A percentile compares a stretch with the other conserved stretches of the same genome.
phyloP scores from a whole-genome alignment of 2,329 filamentous ascomycete genomes.

The Aspergillus sp. region DNA sequence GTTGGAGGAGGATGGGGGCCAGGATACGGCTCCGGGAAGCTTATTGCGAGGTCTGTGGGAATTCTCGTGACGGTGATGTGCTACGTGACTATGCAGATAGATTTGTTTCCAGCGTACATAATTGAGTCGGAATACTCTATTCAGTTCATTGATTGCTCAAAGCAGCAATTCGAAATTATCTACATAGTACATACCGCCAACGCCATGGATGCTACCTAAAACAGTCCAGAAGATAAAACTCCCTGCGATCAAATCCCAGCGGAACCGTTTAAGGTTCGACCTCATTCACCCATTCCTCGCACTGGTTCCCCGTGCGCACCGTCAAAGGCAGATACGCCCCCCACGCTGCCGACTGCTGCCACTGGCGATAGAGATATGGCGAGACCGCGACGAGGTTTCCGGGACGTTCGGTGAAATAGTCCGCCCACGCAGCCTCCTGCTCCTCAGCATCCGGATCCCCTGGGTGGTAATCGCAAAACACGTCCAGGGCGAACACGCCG shows the following conservation, averaged over 20 bases:
- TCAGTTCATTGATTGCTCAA: background rate
- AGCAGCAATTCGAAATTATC: no score
- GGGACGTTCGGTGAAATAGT: conserved; percentile 8
- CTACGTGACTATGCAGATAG: conserved; percentile 9
- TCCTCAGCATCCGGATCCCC: conserved; percentile 25
- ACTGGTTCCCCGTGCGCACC: conserved; percentile 11
- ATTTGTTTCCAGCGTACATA: conserved; percentile 4
- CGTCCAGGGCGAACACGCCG: conserved; percentile 28
- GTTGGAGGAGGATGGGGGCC: conserved; percentile 38
- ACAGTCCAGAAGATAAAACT: no score
- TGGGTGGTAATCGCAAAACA: conserved; percentile 29
- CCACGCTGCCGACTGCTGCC: conserved; percentile 10
- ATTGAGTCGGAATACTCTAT: background rate
- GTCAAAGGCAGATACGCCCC: conserved; percentile 11
- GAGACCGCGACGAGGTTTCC: conserved; percentile 15
- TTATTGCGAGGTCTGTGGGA: conserved; percentile 39
- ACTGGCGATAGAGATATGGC: conserved; percentile 15
- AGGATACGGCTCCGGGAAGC: conserved; percentile 36
- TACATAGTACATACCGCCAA: no score
- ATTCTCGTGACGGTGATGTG: conserved; percentile 22
- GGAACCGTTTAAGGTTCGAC: background rate
- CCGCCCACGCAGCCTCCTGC: conserved; percentile 15
- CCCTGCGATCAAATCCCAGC: background rate
- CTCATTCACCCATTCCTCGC: conserved; percentile 6
- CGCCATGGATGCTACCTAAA: no score